Evolutionary conservation across 768 basidiomycete species (phyloP).

Genomic region (Naganishia randhawae): DNA sequence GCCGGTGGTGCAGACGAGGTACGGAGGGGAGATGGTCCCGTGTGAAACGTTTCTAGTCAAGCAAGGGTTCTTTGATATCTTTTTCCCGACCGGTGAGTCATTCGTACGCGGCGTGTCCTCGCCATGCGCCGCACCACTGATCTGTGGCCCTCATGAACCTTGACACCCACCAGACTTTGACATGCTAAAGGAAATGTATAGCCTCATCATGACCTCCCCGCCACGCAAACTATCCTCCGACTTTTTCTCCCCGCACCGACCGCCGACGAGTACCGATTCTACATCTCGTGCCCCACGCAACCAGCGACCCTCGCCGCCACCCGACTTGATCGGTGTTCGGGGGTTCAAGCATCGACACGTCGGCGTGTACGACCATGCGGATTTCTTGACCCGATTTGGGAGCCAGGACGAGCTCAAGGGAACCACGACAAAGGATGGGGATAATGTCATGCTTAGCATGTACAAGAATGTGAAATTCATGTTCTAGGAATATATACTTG

Average conservation of each 20-base stretch:
- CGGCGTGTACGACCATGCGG: constrained; percentile 76
- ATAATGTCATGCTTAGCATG: constrained; percentile 82
- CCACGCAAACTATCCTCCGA: constrained; percentile 31
- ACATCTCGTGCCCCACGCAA: constrained; percentile 46
- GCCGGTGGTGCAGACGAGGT: constrained; percentile 93
- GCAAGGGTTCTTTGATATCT: constrained; percentile 96
- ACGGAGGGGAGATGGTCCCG: constrained; percentile 77
- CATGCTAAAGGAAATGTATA: constrained; percentile 82
- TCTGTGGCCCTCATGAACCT: too few species aligned
- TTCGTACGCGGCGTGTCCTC: background rate
- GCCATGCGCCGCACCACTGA: background rate
- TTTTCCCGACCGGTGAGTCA: constrained; percentile 74
- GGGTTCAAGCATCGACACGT: constrained; percentile 73
- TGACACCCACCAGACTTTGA: constrained; percentile 60
- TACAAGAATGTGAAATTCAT: constrained; percentile 92
- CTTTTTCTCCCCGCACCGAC: constrained; percentile 36
- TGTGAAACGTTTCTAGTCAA: constrained; percentile 85
- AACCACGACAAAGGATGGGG: constrained; percentile 72
- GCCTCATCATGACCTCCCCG: constrained; percentile 60
- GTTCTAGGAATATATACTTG: too few species aligned
- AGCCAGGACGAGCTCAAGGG: constrained; percentile 57
- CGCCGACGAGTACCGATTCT: constrained; percentile 42
- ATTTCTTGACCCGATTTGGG: constrained; percentile 83
- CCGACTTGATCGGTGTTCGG: constrained; percentile 67
- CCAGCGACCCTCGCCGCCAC: constrained; percentile 15